These are phyloP conservation scores for Blastocystis sp. DNA, from an alignment of 352 stramenopile genomes.

Conservation along the genomic window DNA sequence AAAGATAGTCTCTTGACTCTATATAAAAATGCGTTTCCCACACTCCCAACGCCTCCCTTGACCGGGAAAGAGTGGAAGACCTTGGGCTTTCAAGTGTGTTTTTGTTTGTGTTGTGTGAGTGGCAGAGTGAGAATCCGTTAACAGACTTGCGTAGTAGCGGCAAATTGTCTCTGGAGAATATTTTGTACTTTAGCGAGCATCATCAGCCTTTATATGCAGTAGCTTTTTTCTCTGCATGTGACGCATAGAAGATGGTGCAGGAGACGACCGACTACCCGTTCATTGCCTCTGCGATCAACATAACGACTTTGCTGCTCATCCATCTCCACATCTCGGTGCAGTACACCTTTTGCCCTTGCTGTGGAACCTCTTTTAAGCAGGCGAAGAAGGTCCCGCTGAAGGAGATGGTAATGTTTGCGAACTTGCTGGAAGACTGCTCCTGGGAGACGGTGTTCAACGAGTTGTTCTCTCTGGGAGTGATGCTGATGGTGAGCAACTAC, in stretches of 20 bases:
- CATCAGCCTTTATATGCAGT: neutral
- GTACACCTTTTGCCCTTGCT: constrained; percentile 45
- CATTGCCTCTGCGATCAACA: constrained; percentile 14
- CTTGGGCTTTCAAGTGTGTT: constrained; percentile 8
- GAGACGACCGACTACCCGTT: constrained; percentile 34
- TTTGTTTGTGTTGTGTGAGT: neutral
- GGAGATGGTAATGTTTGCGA: constrained; percentile 17
- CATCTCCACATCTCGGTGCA: constrained; percentile 1
- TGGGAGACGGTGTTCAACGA: constrained; percentile 42
- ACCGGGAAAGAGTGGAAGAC: constrained; percentile 13
- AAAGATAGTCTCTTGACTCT: neutral
- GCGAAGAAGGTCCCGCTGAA: neutral
- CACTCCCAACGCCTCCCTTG: neutral
- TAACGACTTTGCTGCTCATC: constrained; percentile 33
- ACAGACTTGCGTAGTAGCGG: constrained; percentile 24
- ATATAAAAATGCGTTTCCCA: constrained; percentile 15
- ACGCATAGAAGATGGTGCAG: constrained; percentile 17
- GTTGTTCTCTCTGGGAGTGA: constrained; percentile 15
- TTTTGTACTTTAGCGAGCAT: constrained; percentile 29
- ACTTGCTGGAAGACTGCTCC: neutral
- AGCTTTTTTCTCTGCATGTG: neutral
- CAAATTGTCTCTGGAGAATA: constrained; percentile 2
- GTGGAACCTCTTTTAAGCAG: constrained; percentile 25
- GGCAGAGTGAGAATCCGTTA: constrained; percentile 22
- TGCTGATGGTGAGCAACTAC: constrained; percentile 56